Percentiles rank a stretch among this genome's conserved stretches.
These are phyloP conservation scores for Aspergillus calidoustus DNA, from an alignment of 2,329 filamentous ascomycete species.

Conservation along the genomic window DNA sequence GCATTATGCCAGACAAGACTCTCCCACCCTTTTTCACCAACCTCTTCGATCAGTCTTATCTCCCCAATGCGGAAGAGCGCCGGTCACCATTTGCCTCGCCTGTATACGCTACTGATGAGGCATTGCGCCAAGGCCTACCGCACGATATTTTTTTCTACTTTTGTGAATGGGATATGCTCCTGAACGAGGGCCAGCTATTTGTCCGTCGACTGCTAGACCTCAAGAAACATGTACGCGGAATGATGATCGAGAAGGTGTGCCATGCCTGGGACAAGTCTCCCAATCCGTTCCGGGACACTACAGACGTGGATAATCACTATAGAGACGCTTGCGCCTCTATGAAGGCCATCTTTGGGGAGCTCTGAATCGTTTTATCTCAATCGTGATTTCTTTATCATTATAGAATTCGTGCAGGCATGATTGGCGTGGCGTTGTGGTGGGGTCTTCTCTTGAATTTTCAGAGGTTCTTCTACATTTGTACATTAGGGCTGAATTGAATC, in stretches of 20 bases:
- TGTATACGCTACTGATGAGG: conserved; percentile 57
- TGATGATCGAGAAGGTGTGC: conserved; percentile 51
- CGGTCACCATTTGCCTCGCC: conserved; percentile 64
- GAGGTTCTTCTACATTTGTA: not conserved
- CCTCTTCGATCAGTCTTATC: conserved; percentile 55
- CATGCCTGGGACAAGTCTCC: conserved; percentile 56
- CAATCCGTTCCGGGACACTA: conserved; percentile 53
- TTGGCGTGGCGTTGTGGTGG: conserved; percentile 7
- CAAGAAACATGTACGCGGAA: conserved; percentile 50
- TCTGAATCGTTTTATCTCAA: not conserved
- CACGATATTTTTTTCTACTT: conserved; percentile 65
- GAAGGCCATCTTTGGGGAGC: conserved; percentile 44
- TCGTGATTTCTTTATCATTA: not conserved
- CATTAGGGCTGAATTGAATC: not conserved
- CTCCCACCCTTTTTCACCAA: conserved; percentile 53
- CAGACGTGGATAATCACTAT: conserved; percentile 48
- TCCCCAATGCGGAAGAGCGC: conserved; percentile 53
- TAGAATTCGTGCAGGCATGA: conserved; percentile 7
- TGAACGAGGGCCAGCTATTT: conserved; percentile 60
- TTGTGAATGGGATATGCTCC: conserved; percentile 70
- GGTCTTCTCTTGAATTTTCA: not conserved
- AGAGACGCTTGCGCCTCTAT: conserved; percentile 49
- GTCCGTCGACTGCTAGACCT: conserved; percentile 46
- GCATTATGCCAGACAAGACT: conserved; percentile 56
- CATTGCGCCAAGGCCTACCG: conserved; percentile 59